Evolutionary conservation across 1,284 basidiomycete species (phyloP).

Genomic region (Leccinum angustisporum): DNA sequence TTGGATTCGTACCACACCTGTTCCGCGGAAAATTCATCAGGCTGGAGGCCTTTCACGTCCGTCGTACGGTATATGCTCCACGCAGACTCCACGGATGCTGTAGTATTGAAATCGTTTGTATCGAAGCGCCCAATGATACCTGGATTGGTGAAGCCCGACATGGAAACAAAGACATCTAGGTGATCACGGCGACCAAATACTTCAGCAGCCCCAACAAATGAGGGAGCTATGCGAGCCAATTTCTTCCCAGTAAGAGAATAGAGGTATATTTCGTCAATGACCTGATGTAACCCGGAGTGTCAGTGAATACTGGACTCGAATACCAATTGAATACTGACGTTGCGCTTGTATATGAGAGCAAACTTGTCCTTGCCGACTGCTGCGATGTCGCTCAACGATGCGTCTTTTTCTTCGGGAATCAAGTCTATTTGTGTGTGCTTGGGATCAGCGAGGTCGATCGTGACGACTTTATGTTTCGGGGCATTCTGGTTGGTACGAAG

Average conservation of each 20-base stretch:
- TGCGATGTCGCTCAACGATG: slow-evolving; percentile 53
- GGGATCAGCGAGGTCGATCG: slow-evolving; percentile 61
- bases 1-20: slow-evolving; percentile 81
- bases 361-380: slow-evolving; percentile 62
- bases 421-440: slow-evolving; percentile 55
- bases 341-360: slow-evolving; percentile 69
- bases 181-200: slow-evolving; percentile 56
- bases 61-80: slow-evolving; percentile 65
- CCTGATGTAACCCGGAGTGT: slow-evolving; percentile 40
- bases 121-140: slow-evolving; percentile 67
- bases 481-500: slow-evolving; percentile 68
- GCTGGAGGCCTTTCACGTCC: slow-evolving; percentile 62
- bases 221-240: slow-evolving; percentile 58
- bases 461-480: slow-evolving; percentile 65
- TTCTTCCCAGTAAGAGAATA: slow-evolving; percentile 62
- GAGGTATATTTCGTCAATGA: slow-evolving; percentile 82
- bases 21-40: slow-evolving; percentile 70
- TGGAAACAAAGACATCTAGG: slow-evolving; percentile 66
- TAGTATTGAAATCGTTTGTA: slow-evolving; percentile 41
- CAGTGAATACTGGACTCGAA: slow-evolving; percentile 5
- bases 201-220: slow-evolving; percentile 71
- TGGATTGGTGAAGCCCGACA: slow-evolving; percentile 75
- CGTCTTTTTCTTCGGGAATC: slow-evolving; percentile 71
- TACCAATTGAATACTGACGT: slow-evolving; percentile 45
- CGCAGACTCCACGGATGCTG: slow-evolving; percentile 44